These are phyloP conservation scores for Fistulina hepatica DNA, from an alignment of 1,284 basidiomycete species.

Conservation along the genomic window DNA sequence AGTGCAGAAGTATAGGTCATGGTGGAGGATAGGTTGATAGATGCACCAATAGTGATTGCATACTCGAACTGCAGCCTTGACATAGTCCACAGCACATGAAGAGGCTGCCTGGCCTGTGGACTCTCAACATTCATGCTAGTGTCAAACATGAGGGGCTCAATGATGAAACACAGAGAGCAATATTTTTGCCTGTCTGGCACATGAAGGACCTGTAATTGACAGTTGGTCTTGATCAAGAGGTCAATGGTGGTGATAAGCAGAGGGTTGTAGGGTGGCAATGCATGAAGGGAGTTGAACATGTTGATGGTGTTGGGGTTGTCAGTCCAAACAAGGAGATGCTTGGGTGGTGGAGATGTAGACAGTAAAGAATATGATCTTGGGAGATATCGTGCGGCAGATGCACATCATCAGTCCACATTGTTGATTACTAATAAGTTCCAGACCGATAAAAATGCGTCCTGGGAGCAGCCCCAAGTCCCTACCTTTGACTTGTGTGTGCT, in stretches of 20 bases:
- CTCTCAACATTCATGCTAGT: too few relatives aligned
- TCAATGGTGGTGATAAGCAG: slow-evolving; percentile 16
- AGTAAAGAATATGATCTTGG: too few relatives aligned
- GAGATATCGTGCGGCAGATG: too few relatives aligned
- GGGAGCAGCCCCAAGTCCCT: too few relatives aligned
- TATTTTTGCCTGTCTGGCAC: too few relatives aligned
- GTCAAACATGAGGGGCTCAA: too few relatives aligned
- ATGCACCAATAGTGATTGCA: slow-evolving; percentile 22
- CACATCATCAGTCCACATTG: too few relatives aligned
- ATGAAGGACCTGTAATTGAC: background rate
- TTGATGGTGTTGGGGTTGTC: slow-evolving; percentile 21
- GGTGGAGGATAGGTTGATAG: slow-evolving; percentile 22
- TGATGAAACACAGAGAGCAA: too few relatives aligned
- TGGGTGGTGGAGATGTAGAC: too few relatives aligned
- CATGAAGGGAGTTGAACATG: slow-evolving; percentile 19
- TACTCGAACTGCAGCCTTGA: slow-evolving; percentile 24
- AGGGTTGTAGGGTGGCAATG: slow-evolving; percentile 11
- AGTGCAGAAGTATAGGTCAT: slow-evolving; percentile 24
- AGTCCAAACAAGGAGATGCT: slow-evolving; percentile 1
- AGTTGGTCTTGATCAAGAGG: slow-evolving; percentile 8
- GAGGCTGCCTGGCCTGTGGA: slow-evolving; percentile 23
- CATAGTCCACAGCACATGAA: slow-evolving; percentile 21
- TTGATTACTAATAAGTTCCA: too few relatives aligned
- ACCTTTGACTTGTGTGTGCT: too few relatives aligned
- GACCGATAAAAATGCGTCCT: too few relatives aligned